These are phyloP conservation scores for Setaria viridis DNA, from an alignment of 202 grass and related monocot species.

Conservation along the genomic window DNA sequence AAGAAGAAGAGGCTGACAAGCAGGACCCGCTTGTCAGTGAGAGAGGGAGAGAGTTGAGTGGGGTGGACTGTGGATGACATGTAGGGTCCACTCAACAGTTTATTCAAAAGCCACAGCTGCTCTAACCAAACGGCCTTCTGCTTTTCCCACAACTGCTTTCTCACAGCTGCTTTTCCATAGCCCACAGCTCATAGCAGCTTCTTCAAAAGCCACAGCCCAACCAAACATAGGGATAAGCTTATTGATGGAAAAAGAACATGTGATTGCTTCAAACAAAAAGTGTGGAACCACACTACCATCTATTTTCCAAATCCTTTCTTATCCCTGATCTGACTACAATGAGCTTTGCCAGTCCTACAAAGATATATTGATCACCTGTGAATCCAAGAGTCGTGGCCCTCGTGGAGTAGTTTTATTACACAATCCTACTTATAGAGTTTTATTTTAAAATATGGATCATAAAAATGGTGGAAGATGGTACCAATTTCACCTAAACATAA, in stretches of 20 bases:
- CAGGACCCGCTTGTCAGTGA: too few species aligned
- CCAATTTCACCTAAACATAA: not conserved
- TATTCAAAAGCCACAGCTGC: too few species aligned
- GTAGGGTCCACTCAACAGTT: too few species aligned
- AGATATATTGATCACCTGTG: not conserved
- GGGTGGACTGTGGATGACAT: too few species aligned
- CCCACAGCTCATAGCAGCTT: too few species aligned
- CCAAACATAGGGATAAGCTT: too few species aligned
- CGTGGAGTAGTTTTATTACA: not conserved
- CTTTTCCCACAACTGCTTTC: too few species aligned
- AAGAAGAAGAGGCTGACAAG: too few species aligned
- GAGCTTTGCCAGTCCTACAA: not conserved
- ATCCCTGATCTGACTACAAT: not conserved
- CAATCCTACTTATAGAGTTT: not conserved
- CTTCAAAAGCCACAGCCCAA: too few species aligned
- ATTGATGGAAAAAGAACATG: not conserved
- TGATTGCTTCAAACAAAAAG: not conserved
- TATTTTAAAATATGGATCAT: not conserved
- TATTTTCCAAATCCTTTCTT: slow-evolving; percentile 4
- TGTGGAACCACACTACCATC: not conserved
- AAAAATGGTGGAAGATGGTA: not conserved
- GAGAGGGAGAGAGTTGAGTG: too few species aligned
- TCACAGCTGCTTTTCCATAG: too few species aligned
- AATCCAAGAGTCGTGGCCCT: not conserved
- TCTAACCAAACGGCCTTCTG: too few species aligned